Base-by-base conservation (phyloP, 371 early-diverging fungal genomes). In the Coemansia sp. region DNA sequence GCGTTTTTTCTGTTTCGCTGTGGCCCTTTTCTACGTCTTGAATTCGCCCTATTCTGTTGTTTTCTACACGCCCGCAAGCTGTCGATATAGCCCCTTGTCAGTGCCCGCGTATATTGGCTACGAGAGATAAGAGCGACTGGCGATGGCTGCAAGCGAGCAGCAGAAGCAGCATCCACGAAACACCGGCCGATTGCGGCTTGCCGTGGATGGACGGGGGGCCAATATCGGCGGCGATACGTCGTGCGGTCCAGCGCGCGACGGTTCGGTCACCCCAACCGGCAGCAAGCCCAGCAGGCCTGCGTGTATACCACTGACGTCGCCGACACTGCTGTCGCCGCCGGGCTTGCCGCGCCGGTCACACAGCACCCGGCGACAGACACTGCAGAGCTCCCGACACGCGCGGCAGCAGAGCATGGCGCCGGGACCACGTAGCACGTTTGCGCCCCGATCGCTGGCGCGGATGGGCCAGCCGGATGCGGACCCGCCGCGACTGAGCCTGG, bases 401-500 rank as follows among this genome's bases (percentile, higher is more conserved):
- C 49, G 59, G 11, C 36, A 47, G 38, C 33, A 36, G 38, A 58
- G 59, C 59, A 33, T 26, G 36, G 47, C 35, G 20, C 34, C 33
- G 35, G 52, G 52, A 52, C 33, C n/a, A 14, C 52, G 35, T 33
- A 5, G n/a, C 52, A 52, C 52, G 35, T 54, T 20, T 12, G 38
- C 54, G 39, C n/a, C 31, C 52, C 40, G 41, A 51, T 30, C 52
- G 52, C 38, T 49, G 12, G 47, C 49, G 38, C 59, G 49, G 49
- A 14, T 16, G 38, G 39, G 49, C 38, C 10, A 36, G 36, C 59
- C 48, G 49, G 59, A 48, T 38, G 59, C 49, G 12, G 38, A 38
- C 49, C 59, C 67, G n/a, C 56, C 45, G 14, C 58, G 69, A 20
- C 67, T 66, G 58, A 68, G 69, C 43, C 55, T 68, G 54, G 69